phyloP scores from a whole-genome alignment of 768 basidiomycete species.

The Lanmaoa pseudosensibilis region DNA sequence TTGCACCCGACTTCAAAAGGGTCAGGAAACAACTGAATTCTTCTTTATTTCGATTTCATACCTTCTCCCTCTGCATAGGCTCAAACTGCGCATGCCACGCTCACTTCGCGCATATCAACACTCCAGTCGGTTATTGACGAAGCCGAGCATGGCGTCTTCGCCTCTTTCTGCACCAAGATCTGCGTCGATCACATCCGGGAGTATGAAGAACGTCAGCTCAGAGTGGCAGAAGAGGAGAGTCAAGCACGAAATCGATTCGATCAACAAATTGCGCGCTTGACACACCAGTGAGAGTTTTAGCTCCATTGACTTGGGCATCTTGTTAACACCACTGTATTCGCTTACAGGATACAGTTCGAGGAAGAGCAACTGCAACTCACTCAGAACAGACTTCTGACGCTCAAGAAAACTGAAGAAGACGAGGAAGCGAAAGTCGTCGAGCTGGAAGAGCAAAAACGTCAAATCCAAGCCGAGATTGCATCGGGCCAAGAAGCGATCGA shows the following conservation, averaged over 20 bases:
- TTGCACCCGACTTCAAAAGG: constrained; percentile 70
- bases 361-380: constrained; percentile 66
- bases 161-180: constrained; percentile 75
- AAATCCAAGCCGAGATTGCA: constrained; percentile 59
- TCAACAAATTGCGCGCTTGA: constrained; percentile 81
- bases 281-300: constrained; percentile 67
- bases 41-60: neutral
- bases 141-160: constrained; percentile 82
- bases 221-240: constrained; percentile 84
- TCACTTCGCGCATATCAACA: constrained; percentile 54
- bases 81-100: constrained; percentile 47
- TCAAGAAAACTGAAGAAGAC: constrained; percentile 50
- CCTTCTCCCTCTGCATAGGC: constrained; percentile 40
- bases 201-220: constrained; percentile 90
- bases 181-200: constrained; percentile 81
- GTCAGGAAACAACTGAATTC: constrained; percentile 34
- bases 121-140: constrained; percentile 61
- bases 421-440: constrained; percentile 56
- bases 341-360: constrained; percentile 74
- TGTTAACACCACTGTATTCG: constrained; percentile 5
- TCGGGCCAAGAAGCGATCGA: constrained; percentile 55
- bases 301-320: neutral
- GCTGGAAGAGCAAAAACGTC: constrained; percentile 53
- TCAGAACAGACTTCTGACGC: constrained; percentile 58
- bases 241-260: constrained; percentile 81